phyloP scores from a whole-genome alignment of 352 stramenopile genomes.

The Globisporangium splendens region DNA sequence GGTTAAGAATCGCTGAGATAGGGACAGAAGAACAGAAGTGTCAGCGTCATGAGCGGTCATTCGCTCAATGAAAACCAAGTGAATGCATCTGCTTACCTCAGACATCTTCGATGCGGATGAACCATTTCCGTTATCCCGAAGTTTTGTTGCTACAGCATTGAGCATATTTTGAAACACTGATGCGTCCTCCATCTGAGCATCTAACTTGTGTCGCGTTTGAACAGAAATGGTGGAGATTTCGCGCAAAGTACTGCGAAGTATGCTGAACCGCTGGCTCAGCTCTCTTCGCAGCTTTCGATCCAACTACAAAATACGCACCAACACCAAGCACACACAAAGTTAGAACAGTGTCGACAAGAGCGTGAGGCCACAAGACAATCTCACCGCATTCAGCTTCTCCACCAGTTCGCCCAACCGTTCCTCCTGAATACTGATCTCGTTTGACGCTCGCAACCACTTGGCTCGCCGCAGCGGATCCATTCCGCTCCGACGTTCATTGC shows the following conservation, averaged over 20 bases:
- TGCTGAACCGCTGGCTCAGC: conserved; percentile 23
- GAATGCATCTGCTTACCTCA: neutral
- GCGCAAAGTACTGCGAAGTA: conserved; percentile 22
- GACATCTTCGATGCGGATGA: neutral
- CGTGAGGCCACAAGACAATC: neutral
- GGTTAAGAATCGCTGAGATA: conserved; percentile 29
- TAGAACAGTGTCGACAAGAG: no score
- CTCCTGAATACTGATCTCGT: conserved; percentile 22
- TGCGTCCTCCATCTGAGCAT: conserved; percentile 18
- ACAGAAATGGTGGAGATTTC: conserved; percentile 14
- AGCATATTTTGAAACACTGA: conserved; percentile 26
- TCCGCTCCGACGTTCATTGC: conserved; percentile 14
- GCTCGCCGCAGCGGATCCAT: conserved; percentile 27
- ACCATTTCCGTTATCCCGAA: neutral
- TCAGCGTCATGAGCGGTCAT: neutral
- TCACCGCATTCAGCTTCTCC: conserved; percentile 15
- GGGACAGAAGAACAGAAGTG: neutral
- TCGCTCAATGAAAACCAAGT: neutral
- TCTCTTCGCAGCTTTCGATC: conserved; percentile 17
- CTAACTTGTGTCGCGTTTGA: conserved; percentile 21
- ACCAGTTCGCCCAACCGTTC: conserved; percentile 17
- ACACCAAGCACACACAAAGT: neutral
- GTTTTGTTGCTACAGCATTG: conserved; percentile 9
- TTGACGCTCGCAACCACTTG: conserved; percentile 32
- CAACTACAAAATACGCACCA: conserved; percentile 15